A percentile compares a stretch with the other conserved stretches of the same genome.
These are phyloP conservation scores for Mortierella sp. DNA, from an alignment of 371 early-diverging fungal species.

Conservation along the genomic window DNA sequence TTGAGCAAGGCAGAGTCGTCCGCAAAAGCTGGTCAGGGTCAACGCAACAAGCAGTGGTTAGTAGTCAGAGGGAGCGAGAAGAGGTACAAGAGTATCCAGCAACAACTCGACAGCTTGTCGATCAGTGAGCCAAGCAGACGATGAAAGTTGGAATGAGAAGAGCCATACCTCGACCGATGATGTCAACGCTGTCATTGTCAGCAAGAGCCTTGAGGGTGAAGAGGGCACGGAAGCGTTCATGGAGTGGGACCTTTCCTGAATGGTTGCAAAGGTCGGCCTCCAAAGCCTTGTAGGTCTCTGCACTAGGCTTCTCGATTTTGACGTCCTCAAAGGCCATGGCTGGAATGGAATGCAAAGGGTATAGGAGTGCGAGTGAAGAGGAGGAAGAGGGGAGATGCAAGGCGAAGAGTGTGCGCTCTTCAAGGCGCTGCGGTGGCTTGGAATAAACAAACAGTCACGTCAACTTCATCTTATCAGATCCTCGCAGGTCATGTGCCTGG, in stretches of 20 bases:
- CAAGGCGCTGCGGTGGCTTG: neutral
- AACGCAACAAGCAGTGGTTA: too few species aligned
- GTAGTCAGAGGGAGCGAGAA: too few species aligned
- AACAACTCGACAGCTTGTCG: neutral
- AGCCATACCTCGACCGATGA: conserved; percentile 81
- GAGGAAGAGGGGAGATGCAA: neutral
- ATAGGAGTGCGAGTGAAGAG: neutral
- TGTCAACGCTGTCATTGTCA: conserved; percentile 81
- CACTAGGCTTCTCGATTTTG: conserved; percentile 17
- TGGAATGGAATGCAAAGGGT: conserved; percentile 1
- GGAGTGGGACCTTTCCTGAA: conserved; percentile 70
- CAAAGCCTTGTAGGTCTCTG: conserved; percentile 55
- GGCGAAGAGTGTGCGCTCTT: neutral
- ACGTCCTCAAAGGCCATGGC: conserved; percentile 52
- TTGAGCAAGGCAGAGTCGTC: conserved; percentile 95
- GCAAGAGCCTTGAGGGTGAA: conserved; percentile 94
- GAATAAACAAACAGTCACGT: neutral
- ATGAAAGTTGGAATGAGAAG: too few species aligned
- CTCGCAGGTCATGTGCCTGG: neutral
- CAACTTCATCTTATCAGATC: conserved; percentile 9
- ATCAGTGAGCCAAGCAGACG: too few species aligned
- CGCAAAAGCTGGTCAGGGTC: conserved; percentile 83
- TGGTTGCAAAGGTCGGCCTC: conserved; percentile 70
- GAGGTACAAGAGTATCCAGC: conserved; percentile 1
- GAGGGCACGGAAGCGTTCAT: conserved; percentile 93